Base-by-base conservation (phyloP, 202 grass and related monocot genomes). In the Hordeum pubiflorum region DNA sequence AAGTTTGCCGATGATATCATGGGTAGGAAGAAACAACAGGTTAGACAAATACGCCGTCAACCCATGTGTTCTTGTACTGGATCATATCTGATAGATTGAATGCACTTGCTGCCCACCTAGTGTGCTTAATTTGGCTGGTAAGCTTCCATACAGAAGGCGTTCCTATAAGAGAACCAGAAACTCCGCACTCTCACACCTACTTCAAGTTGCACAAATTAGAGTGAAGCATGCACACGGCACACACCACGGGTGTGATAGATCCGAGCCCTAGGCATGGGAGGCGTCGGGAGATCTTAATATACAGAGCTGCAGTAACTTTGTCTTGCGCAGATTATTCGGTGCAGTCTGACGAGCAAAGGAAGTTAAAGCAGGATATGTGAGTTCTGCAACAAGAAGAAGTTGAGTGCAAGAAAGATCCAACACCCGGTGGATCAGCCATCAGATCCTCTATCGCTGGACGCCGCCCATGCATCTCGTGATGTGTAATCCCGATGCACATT, bases 221-320 rank as follows among this genome's bases (percentile, higher is more conserved):
- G 13, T 9, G 27, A 13, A 63, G 1, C 13, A 62, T 4, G 5
- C 27, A 2, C 27, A 32, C 31, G 31, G 31, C 31, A 4, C 4
- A 32, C 24, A 29, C 60, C 27, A 32, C n/a, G n/a, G n/a, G n/a
- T n/a, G n/a, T n/a, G n/a, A n/a, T n/a, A n/a, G n/a, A n/a, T n/a
- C n/a, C 7, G 36, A 38, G 5, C 18, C 63, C 0, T 20, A 10
- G 4, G 63, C 10, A 20, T 37, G 62, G 18, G 63, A 65, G 63
- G 17, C 32, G 15, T 37, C 32, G 1, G 32, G 32, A 64, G 5
- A 18, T 17, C 2, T 64, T 64, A 64, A 34, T 29, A 64, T 63
- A 29, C 60, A 4, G 0, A 4, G 6, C 8, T 1, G 6, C 1
- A 3, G 9, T 2, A 0, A 1, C 15, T 0, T 9, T 29, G 29